Percentiles rank a stretch among this genome's conserved stretches.
Evolutionary conservation across 1,139 yeast genomes (phyloP).

Genomic region (Candida dubliniensis): DNA sequence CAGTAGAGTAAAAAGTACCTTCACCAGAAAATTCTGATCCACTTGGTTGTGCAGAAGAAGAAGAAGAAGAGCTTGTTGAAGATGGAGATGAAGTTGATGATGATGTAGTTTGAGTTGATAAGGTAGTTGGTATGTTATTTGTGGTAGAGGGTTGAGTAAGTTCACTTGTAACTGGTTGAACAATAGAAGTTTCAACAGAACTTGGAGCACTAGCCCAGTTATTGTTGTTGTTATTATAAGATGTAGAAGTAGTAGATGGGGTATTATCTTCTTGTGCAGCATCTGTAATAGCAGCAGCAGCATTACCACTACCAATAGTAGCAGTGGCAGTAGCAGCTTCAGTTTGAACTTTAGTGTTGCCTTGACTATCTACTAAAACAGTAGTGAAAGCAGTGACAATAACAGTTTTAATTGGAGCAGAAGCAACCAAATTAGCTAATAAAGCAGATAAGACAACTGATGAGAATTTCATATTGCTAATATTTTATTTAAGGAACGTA

Average conservation of each 20-base stretch:
- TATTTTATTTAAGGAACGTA: constrained; percentile 3
- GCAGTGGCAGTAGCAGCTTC: constrained; percentile 7
- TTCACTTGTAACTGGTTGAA: constrained; percentile 18
- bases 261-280: constrained; percentile 23
- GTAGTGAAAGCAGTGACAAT: constrained; percentile 18
- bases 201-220: constrained; percentile 9
- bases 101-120: too few relatives aligned
- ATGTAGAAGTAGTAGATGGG: constrained; percentile 15
- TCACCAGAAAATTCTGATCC: constrained; percentile 37
- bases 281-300: constrained; percentile 11
- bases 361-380: constrained; percentile 16
- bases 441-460: constrained; percentile 14
- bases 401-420: constrained; percentile 26
- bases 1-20: constrained; percentile 60
- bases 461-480: constrained; percentile 18
- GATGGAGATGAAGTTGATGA: constrained; percentile 1
- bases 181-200: constrained; percentile 13
- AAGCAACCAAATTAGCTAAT: constrained; percentile 14
- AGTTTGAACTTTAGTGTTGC: constrained; percentile 11
- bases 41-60: constrained; percentile 17
- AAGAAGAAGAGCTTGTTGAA: constrained; percentile 18
- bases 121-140: neutral
- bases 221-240: neutral
- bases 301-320: constrained; percentile 15
- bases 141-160: constrained; percentile 22